Evolutionary conservation across 495 filamentous ascomycete genomes (phyloP).

Genomic region (Aspergillus leporis): DNA sequence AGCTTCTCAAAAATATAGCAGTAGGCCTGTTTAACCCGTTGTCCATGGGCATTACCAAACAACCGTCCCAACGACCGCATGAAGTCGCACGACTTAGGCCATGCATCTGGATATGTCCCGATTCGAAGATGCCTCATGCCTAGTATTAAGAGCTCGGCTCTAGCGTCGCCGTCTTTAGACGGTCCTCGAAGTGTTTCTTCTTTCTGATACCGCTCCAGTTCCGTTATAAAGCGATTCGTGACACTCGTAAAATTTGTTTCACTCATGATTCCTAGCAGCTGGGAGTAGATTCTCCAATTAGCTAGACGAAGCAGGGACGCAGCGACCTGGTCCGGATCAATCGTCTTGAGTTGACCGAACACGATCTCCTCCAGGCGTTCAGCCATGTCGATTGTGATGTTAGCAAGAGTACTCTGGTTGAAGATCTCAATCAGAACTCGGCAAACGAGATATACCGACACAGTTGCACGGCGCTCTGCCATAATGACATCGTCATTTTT

Average conservation of each 20-base stretch:
- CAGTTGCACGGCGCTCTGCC: constrained; percentile 82
- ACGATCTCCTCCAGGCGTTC: constrained; percentile 91
- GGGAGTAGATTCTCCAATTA: constrained; percentile 92
- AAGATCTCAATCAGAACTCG: constrained; percentile 93
- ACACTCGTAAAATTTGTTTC: constrained; percentile 85
- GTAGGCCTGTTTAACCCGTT: constrained; percentile 87
- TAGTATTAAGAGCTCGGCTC: constrained; percentile 78
- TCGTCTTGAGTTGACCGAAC: constrained; percentile 83
- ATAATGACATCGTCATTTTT: constrained; percentile 70
- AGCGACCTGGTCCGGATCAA: constrained; percentile 80
- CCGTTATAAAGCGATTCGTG: constrained; percentile 72
- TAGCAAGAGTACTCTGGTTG: constrained; percentile 78
- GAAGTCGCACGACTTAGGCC: constrained; percentile 86
- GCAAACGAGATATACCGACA: constrained; percentile 93
- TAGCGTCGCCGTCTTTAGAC: constrained; percentile 69
- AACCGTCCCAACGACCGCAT: constrained; percentile 76
- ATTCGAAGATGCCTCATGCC: constrained; percentile 89
- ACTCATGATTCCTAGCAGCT: constrained; percentile 93
- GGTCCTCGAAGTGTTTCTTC: constrained; percentile 67
- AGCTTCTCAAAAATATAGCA: constrained; percentile 87
- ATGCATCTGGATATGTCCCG: constrained; percentile 65
- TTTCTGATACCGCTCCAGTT: constrained; percentile 75
- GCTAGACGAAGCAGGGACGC: constrained; percentile 79
- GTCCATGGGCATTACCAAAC: constrained; percentile 81
- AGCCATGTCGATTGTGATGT: constrained; percentile 84